These are phyloP conservation scores for Coemansia sp. DNA, from an alignment of 192 early-diverging fungal species.

Conservation along the genomic window DNA sequence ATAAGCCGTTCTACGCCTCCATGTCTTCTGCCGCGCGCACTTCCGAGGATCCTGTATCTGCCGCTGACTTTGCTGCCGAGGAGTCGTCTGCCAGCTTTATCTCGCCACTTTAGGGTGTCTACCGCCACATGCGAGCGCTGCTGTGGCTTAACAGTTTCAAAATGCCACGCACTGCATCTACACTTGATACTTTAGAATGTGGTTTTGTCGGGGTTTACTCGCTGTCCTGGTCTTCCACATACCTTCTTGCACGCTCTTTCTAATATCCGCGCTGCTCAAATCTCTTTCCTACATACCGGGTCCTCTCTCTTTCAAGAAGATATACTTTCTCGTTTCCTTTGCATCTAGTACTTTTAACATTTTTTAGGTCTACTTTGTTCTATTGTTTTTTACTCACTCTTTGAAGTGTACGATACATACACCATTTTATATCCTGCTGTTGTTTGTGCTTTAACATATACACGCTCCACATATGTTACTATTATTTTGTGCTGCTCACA, in stretches of 20 bases:
- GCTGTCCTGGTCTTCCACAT: too few species aligned
- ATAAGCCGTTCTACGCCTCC: slow-evolving; percentile 43
- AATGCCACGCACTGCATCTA: background rate
- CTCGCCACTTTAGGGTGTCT: slow-evolving; percentile 1
- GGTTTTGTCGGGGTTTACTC: background rate
- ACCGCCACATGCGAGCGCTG: too few species aligned
- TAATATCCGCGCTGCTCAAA: too few species aligned
- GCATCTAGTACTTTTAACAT: background rate
- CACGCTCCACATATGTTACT: too few species aligned
- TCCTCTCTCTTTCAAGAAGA: too few species aligned
- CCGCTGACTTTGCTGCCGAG: too few species aligned
- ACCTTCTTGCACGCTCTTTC: too few species aligned
- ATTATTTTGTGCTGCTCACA: too few species aligned
- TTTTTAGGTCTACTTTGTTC: background rate
- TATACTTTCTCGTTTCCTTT: background rate
- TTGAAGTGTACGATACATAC: slow-evolving; percentile 13
- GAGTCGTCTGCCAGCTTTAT: slow-evolving; percentile 17
- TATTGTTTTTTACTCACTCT: background rate
- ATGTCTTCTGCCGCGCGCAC: slow-evolving; percentile 6
- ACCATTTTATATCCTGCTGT: background rate
- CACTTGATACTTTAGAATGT: slow-evolving; percentile 1
- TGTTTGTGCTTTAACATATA: too few species aligned
- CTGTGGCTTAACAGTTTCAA: background rate
- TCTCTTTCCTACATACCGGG: too few species aligned
- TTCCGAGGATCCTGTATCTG: background rate